Conservation (phyloP, 1,284 basidiomycete genomes). For the Neonothopanus nambi region DNA sequence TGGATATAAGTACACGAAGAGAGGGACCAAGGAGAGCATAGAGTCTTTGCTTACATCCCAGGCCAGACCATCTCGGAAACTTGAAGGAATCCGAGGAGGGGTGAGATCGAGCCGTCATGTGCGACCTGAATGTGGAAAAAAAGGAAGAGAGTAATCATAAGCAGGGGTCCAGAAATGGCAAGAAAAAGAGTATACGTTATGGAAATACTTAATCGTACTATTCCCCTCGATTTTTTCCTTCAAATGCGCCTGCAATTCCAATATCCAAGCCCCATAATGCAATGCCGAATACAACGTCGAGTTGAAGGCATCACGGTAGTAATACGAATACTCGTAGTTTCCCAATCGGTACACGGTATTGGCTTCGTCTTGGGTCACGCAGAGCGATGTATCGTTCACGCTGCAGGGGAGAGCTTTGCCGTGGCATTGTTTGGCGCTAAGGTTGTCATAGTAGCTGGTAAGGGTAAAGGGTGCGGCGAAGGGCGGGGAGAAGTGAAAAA, state of each 20-base stretch:
- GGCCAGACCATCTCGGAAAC: slow-evolving; percentile 50
- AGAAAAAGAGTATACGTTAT: slow-evolving; percentile 33
- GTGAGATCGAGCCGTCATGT: slow-evolving; percentile 47
- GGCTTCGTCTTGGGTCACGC: slow-evolving; percentile 42
- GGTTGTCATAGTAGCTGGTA: slow-evolving; percentile 47
- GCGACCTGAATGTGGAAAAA: slow-evolving; percentile 31
- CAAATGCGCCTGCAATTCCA: slow-evolving; percentile 41
- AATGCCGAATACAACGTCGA: slow-evolving; percentile 40
- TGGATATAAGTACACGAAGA: too few relatives aligned
- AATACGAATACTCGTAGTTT: slow-evolving; percentile 49
- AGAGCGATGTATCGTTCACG: slow-evolving; percentile 40
- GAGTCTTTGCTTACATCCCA: slow-evolving; percentile 41
- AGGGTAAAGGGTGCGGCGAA: neutral
- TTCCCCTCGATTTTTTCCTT: slow-evolving; percentile 34
- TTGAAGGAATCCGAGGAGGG: slow-evolving; percentile 46
- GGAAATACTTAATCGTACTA: slow-evolving; percentile 38
- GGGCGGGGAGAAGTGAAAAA: neutral
- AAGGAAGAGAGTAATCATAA: neutral
- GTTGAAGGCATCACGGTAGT: slow-evolving; percentile 41
- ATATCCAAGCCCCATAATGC: slow-evolving; percentile 42
- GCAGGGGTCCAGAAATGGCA: neutral
- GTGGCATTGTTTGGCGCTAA: slow-evolving; percentile 49
- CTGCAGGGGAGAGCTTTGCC: slow-evolving; percentile 44
- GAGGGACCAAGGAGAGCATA: neutral
- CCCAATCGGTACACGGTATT: slow-evolving; percentile 46